Conservation (phyloP, 257 asterid genomes). For the Rhazya stricta region DNA sequence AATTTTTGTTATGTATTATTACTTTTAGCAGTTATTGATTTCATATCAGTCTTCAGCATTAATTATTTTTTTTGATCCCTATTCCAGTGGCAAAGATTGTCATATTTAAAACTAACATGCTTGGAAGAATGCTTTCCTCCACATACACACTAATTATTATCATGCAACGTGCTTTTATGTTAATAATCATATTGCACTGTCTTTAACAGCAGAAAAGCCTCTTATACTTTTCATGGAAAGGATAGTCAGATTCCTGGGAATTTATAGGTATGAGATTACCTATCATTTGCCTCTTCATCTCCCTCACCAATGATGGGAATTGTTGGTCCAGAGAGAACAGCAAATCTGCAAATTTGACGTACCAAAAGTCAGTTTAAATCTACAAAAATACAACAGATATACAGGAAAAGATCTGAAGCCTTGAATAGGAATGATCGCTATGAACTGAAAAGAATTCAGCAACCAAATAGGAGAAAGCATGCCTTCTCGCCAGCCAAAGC, state of each 20-base stretch:
- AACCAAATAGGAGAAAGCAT: slow-evolving; percentile 27
- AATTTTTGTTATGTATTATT: not conserved
- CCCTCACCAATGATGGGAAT: slow-evolving; percentile 99
- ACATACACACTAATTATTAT: not conserved
- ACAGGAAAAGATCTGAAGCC: not conserved
- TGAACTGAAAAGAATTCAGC: slow-evolving; percentile 13
- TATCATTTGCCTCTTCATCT: slow-evolving; percentile 95
- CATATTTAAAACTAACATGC: not conserved
- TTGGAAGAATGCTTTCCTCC: not conserved
- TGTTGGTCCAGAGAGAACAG: slow-evolving; percentile 91
- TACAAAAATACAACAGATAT: not conserved
- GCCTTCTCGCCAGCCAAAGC: slow-evolving; percentile 96
- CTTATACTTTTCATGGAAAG: not conserved
- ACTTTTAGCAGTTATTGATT: not conserved
- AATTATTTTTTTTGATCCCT: not conserved
- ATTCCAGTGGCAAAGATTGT: not conserved
- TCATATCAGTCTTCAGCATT: not conserved
- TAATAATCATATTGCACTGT: not conserved
- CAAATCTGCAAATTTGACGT: slow-evolving; percentile 55
- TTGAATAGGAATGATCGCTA: not conserved
- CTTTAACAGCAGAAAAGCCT: not conserved
- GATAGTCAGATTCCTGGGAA: not conserved
- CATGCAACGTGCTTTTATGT: not conserved
- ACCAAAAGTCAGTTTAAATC: slow-evolving; percentile 10
- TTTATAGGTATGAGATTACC: slow-evolving; percentile 34